Base-by-base conservation (phyloP, 1,284 basidiomycete genomes). In the Sphaerobolus stellatus region DNA sequence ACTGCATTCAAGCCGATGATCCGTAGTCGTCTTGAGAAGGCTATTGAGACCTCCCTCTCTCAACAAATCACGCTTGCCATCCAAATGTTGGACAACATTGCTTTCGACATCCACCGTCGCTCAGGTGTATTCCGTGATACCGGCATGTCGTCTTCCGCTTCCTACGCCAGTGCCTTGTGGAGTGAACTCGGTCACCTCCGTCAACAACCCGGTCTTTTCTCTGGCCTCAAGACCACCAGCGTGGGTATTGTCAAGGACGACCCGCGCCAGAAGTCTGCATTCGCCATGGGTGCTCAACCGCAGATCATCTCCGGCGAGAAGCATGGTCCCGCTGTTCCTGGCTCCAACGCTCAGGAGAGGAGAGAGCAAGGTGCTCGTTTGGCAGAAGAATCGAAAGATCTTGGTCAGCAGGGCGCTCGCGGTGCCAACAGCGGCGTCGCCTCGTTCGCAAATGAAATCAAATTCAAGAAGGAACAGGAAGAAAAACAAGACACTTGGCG, bases 201-300 rank as follows among this genome's bases (percentile, higher is more conserved):
- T 54, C 70, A 74, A 31, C 68, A 71, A 13, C 65, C 69, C 25
- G 70, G 71, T 0, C 41, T 75, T 14, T 68, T 75, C 50, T 64
- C 72, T 2, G 81, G 74, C 0, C 78, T 78, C 74, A 70, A 64
- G 28, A 79, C 78, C 5, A 87, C 84, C 0, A 79, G 84, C 0
- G 83, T 81, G 0, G 86, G 86, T 0, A 56, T 88, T 7, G 70
- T 88, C 50, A 76, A 81, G 51, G 77, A 83, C 58, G 70, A 72
- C 5, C 61, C 64, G 22, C 68, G 68, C 3, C 69, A 70, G 27
- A 62, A 62, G 6, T 70, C 73, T n/a, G 68, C 70, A 51, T 78
- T 88, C 46, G 86, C 86, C 1, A 69, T 88, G 68, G 86, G 86
- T 4, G 83, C 77, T 3, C 84, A 86, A 67, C 86, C 86, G 34